phyloP scores from a whole-genome alignment of 176 grass and related monocot genomes.

The Canna indica region DNA sequence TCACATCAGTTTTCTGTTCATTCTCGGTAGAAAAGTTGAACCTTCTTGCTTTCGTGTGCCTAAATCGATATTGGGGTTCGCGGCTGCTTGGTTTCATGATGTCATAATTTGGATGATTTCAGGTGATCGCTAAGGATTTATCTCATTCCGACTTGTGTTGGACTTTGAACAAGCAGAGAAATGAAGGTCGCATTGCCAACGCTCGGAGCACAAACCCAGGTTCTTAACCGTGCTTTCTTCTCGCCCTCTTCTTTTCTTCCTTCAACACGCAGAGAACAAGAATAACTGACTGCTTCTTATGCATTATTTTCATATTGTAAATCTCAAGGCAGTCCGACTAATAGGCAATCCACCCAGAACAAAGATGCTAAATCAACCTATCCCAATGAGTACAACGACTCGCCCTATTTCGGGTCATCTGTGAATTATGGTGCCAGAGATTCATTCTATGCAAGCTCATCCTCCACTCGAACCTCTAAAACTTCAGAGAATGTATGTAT shows the following conservation, averaged over 20 bases:
- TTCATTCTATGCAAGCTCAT: conserved; percentile 60
- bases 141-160: conserved; percentile 19
- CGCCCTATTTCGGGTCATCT: conserved; percentile 71
- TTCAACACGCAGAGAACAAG: background rate
- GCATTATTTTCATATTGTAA: conserved; percentile 25
- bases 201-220: conserved; percentile 5
- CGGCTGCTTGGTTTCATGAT: background rate
- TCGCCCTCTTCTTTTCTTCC: background rate
- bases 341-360: conserved; percentile 25
- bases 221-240: background rate
- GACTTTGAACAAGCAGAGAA: conserved; percentile 31
- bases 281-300: background rate
- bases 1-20: background rate
- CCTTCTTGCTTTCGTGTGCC: background rate
- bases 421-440: conserved; percentile 87
- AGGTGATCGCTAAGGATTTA: conserved; percentile 8
- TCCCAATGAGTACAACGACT: conserved; percentile 38
- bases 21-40: background rate
- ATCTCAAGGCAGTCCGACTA: conserved; percentile 43
- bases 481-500: conserved; percentile 27
- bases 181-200: conserved; percentile 18
- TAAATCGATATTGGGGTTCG: background rate
- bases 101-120: background rate
- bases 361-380: conserved; percentile 51
- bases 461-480: conserved; percentile 32